phyloP scores from a whole-genome alignment of 495 filamentous ascomycete species.

The Delitschia confertaspora region DNA sequence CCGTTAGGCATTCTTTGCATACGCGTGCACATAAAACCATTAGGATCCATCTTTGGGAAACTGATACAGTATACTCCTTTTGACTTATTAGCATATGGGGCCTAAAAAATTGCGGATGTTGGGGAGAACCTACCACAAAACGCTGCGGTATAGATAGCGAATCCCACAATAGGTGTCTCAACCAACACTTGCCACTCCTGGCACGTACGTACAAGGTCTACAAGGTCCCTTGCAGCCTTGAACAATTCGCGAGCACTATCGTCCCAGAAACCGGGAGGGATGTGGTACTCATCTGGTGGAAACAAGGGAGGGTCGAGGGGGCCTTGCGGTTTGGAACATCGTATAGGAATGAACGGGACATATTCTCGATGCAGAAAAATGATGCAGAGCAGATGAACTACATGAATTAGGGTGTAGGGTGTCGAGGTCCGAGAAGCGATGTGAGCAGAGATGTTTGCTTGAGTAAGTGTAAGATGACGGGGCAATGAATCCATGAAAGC shows the following conservation, averaged over 20 bases:
- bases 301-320: constrained; percentile 66
- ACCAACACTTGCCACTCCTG: constrained; percentile 60
- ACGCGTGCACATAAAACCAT: constrained; percentile 47
- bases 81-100: too few relatives aligned
- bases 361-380: constrained; percentile 78
- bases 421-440: constrained; percentile 67
- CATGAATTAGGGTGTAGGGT: constrained; percentile 68
- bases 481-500: constrained; percentile 61
- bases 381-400: constrained; percentile 63
- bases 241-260: constrained; percentile 66
- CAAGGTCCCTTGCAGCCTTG: constrained; percentile 60
- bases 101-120: too few relatives aligned
- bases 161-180: constrained; percentile 72
- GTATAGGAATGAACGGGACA: constrained; percentile 70
- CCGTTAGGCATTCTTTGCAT: background rate
- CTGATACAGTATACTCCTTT: constrained; percentile 59
- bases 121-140: constrained; percentile 44
- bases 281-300: constrained; percentile 43
- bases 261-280: constrained; percentile 59
- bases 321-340: constrained; percentile 57
- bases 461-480: constrained; percentile 58
- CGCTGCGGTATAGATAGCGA: constrained; percentile 73
- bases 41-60: constrained; percentile 71
- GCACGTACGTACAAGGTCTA: constrained; percentile 66
- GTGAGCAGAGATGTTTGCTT: constrained; percentile 70